phyloP scores from a whole-genome alignment of 805 yeast genomes.

The Metschnikowia kofuensis region DNA sequence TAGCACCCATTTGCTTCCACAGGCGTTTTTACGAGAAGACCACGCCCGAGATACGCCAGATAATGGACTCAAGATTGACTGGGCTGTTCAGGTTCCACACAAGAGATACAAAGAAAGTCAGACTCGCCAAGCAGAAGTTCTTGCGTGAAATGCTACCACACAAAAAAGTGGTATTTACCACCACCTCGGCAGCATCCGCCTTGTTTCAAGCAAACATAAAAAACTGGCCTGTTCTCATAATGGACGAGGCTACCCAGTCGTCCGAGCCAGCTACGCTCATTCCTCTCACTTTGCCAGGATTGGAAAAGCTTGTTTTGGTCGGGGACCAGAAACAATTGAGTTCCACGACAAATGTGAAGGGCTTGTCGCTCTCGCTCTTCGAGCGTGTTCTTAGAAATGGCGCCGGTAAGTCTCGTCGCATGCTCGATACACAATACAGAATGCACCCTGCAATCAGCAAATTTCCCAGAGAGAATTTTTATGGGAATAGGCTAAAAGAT shows the following conservation, averaged over 20 bases:
- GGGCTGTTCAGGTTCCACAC: not conserved
- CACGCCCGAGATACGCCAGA: constrained; percentile 37
- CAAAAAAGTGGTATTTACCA: constrained; percentile 54
- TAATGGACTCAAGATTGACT: not conserved
- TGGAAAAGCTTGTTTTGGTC: constrained; percentile 61
- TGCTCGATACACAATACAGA: constrained; percentile 49
- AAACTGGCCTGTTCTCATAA: constrained; percentile 59
- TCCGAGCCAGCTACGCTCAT: constrained; percentile 68
- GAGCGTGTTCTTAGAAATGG: constrained; percentile 67
- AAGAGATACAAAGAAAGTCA: constrained; percentile 46
- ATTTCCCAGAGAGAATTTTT: constrained; percentile 52
- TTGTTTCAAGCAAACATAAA: constrained; percentile 51
- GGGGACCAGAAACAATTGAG: constrained; percentile 74
- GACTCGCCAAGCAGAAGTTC: constrained; percentile 38
- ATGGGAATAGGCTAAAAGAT: constrained; percentile 45
- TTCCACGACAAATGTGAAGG: constrained; percentile 75
- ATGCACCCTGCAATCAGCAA: constrained; percentile 63
- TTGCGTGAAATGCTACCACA: constrained; percentile 45
- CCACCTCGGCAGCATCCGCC: constrained; percentile 67
- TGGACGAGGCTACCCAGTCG: constrained; percentile 77
- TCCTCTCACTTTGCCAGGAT: constrained; percentile 62
- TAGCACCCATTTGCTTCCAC: constrained; percentile 60
- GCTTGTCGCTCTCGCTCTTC: constrained; percentile 79
- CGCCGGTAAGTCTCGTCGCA: constrained; percentile 8
- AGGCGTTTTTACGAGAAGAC: constrained; percentile 49